phyloP scores from a whole-genome alignment of 1,284 basidiomycete genomes.

The Schizophyllum amplum region DNA sequence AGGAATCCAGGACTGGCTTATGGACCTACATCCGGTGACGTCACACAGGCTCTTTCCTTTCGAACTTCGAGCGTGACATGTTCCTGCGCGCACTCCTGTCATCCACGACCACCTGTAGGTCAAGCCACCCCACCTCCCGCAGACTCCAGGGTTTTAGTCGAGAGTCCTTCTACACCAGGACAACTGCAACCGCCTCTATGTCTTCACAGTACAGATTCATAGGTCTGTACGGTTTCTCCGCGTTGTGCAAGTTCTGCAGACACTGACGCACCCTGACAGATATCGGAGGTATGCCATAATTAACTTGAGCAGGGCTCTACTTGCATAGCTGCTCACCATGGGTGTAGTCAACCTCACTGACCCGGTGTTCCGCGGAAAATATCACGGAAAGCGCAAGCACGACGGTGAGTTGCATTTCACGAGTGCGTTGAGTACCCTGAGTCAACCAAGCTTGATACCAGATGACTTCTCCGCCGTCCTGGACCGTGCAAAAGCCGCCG shows the following conservation, averaged over 20 bases:
- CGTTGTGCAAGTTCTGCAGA: neutral
- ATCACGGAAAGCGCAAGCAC: constrained; percentile 42
- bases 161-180: neutral
- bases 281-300: neutral
- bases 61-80: neutral
- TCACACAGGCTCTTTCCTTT: neutral
- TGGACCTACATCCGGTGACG: no score
- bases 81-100: neutral
- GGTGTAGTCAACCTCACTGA: constrained; percentile 47
- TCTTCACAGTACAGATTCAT: neutral
- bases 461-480: constrained; percentile 67
- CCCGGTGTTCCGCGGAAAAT: constrained; percentile 42
- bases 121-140: no score
- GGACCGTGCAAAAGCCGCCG: constrained; percentile 50
- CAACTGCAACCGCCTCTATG: neutral
- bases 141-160: neutral
- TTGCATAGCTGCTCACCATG: neutral
- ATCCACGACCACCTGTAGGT: neutral
- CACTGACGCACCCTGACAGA: neutral
- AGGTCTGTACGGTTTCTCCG: neutral
- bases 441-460: constrained; percentile 15
- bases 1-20: no score
- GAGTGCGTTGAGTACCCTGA: neutral
- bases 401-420: constrained; percentile 25
- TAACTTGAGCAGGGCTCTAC: neutral